Base-by-base conservation (phyloP, 345 rosid species). In the Chamaenerion angustifolium region DNA sequence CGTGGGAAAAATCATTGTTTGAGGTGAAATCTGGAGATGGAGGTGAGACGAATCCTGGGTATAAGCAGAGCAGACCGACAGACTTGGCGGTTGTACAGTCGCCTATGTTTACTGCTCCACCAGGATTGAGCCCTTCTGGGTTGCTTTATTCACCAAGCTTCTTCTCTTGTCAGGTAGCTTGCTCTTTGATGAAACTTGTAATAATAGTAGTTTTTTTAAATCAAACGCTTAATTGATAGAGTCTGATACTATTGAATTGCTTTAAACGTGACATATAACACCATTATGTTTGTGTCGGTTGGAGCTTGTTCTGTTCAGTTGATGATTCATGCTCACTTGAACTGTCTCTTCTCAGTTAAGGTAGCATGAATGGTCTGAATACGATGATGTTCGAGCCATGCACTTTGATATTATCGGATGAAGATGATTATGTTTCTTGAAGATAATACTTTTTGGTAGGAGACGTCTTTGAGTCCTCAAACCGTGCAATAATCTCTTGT, bases 121-220 rank as follows among this genome's bases (percentile, higher is more conserved):
- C 96, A 54, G 98, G 95, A 31, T 58, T 87, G 64, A 92, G 96
- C 65, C 98, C 98, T 64, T 87, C 96, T 49, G 83, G 84, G 56
- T 76, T 86, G 70, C 88, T 90, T 43, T 70, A 65, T 42, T 83
- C 94, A 16, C 92, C 95, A 11, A 82, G 81, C 4, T 61, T 82
- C 71, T 80, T 82, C 56, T 69, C 95, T 50, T 83, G 93, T 68
- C 87, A 71, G 18, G 54, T 61, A 19, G 17, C 17, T n/a, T 10
- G 18, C 4, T 14, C 10, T 42, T 49, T 13, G 14, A 19, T 42
- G 1, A 19, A 14, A 31, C 15, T 31, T 12, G 19, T 8, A 50
- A 31, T 31, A 13, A 14, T 49, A 9, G 7, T 4, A 40, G 40
- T 16, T 12, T 25, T 21, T 51, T 35, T 16, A 12, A 12, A 12